phyloP scores from a whole-genome alignment of 768 basidiomycete genomes.

The Heimioporus sp. region DNA sequence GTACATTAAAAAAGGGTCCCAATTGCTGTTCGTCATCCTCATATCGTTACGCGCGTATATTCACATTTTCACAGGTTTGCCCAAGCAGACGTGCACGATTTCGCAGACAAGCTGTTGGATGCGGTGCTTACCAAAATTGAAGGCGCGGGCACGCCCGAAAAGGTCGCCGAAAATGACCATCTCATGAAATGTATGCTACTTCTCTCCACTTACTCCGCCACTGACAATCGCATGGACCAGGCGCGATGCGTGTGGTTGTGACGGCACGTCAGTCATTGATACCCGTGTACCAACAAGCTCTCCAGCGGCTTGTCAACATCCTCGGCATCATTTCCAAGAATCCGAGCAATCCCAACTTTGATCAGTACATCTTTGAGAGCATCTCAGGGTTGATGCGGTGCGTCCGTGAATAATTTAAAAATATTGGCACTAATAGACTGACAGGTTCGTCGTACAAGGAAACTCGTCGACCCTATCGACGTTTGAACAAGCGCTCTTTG shows the following conservation, averaged over 20 bases:
- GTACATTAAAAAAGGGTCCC: constrained; percentile 78
- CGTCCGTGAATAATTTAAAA: constrained; percentile 2
- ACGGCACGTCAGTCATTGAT: constrained; percentile 80
- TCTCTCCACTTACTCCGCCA: neutral
- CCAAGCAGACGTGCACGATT: constrained; percentile 81
- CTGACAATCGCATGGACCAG: constrained; percentile 39
- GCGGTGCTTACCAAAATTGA: constrained; percentile 81
- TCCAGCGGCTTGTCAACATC: constrained; percentile 77
- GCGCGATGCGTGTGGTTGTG: constrained; percentile 89
- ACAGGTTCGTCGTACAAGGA: constrained; percentile 78
- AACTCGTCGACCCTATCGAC: constrained; percentile 61
- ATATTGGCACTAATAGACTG: neutral
- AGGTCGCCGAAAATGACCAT: constrained; percentile 96
- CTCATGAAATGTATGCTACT: constrained; percentile 85
- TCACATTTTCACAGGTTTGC: constrained; percentile 58
- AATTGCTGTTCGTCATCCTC: constrained; percentile 59
- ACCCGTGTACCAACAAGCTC: constrained; percentile 60
- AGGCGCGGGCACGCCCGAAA: constrained; percentile 75
- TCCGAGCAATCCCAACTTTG: constrained; percentile 96
- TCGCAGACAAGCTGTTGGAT: constrained; percentile 69
- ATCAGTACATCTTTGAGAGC: constrained; percentile 96
- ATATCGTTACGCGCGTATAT: neutral
- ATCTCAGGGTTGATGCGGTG: constrained; percentile 91
- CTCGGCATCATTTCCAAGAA: constrained; percentile 90
- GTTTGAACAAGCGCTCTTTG: constrained; percentile 83